Evolutionary conservation across 805 yeast species (phyloP).

Genomic region (Wickerhamomyces bovis): DNA sequence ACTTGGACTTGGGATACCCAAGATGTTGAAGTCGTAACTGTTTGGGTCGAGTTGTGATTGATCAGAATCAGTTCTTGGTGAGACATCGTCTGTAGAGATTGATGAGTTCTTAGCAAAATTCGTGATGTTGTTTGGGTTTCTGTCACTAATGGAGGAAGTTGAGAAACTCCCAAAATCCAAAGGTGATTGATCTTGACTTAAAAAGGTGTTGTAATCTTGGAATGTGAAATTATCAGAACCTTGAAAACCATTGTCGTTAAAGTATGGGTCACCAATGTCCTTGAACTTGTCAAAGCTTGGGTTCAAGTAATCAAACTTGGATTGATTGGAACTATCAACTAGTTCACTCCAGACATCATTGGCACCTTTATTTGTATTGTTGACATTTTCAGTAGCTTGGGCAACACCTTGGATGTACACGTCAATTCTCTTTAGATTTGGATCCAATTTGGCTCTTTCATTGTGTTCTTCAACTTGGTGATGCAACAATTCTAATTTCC

Average conservation of each 20-base stretch:
- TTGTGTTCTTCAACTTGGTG: conserved; percentile 2
- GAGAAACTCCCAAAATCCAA: background rate
- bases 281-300: conserved; percentile 19
- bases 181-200: background rate
- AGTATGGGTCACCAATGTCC: conserved; percentile 21
- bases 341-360: conserved; percentile 20
- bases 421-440: conserved; percentile 1
- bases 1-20: background rate
- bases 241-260: conserved; percentile 2
- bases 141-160: background rate
- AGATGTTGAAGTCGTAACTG: background rate
- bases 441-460: background rate
- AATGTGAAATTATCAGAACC: conserved; percentile 3
- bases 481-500: conserved; percentile 12
- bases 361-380: background rate
- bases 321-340: conserved; percentile 21
- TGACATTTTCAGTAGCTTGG: background rate
- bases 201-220: conserved; percentile 7
- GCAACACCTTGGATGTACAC: conserved; percentile 2
- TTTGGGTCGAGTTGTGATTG: background rate
- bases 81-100: conserved; percentile 11
- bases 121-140: background rate
- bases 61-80: conserved; percentile 15
- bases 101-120: background rate
- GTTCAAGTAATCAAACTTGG: conserved; percentile 24